Base-by-base conservation (phyloP, 1,139 yeast genomes). In the Pichia terricola region DNA sequence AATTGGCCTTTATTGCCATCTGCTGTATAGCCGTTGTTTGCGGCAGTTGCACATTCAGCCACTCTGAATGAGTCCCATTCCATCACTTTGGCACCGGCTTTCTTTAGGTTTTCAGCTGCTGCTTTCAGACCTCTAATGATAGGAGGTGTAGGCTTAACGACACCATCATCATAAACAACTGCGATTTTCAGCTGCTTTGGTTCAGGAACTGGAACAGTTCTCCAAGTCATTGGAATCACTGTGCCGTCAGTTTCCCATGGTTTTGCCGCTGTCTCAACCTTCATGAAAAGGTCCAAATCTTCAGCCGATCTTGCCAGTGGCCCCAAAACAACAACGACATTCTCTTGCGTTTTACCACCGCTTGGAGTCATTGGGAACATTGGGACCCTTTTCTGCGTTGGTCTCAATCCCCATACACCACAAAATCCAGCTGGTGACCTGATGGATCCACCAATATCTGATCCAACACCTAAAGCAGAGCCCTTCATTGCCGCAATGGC, bases 231-330 rank as follows among this genome's bases (percentile, higher is more conserved):
- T 43, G 76, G 79, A 41, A 76, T 61, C 42, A 69, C 63, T 45
- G 70, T 66, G 47, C 75, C 73, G 61, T 84, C 94, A 40, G 64
- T 63, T 39, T 70, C 66, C 88, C 89, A 82, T 26, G 91, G 89
- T 58, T 79, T 67, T 52, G 69, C 67, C 50, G 71, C 74, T 45
- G 79, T 66, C 49, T 75, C 67, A 26, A 69, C 59, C 53, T 75
- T 67, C 77, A 73, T 72, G 64, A 71, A 70, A 37, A 68, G 62
- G 4, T 73, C 75, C 42, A 75, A 56, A 55, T 73, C 79, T 28
- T 71, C 75, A 35, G 73, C 61, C 6, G 69, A 59, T 53, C 77
- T 50, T 3, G 56, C 55, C 16, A 58, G 38, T 4, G 62, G 61
- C 4, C 62, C 62, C 9, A 50, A 42, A 22, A 53, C 55, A 27